phyloP scores from a whole-genome alignment of 2,329 filamentous ascomycete species.

The Xylaria sp. region DNA sequence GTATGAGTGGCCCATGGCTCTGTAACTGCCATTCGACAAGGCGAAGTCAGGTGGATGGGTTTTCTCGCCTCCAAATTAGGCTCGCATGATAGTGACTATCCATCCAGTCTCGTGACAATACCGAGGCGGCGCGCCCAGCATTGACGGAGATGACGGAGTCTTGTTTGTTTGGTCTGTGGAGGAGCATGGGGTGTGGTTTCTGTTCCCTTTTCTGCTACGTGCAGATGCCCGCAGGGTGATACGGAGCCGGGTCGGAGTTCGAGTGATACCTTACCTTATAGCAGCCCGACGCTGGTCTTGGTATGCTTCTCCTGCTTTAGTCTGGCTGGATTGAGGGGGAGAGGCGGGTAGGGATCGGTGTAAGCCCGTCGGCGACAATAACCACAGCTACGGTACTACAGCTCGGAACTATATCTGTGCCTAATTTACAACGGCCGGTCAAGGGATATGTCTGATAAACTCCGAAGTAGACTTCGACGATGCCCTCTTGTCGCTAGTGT shows the following conservation, averaged over 20 bases:
- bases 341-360: neutral
- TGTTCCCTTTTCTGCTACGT: conserved; percentile 7
- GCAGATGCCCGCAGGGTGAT: neutral
- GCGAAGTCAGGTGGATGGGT: neutral
- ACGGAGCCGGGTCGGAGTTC: neutral
- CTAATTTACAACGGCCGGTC: neutral
- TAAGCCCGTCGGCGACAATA: neutral
- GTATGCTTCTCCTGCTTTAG: neutral
- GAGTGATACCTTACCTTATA: conserved; percentile 9
- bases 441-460: neutral
- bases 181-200: neutral
- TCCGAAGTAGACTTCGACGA: neutral
- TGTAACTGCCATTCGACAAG: no score
- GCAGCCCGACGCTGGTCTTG: conserved; percentile 3
- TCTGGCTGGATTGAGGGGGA: neutral
- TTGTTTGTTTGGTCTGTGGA: neutral
- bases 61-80: neutral
- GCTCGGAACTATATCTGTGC: neutral
- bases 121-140: neutral
- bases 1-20: neutral
- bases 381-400: neutral
- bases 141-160: neutral
- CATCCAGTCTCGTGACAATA: neutral
- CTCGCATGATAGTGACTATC: neutral
- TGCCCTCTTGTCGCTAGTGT: neutral